Conservation (phyloP, 192 early-diverging fungal genomes). For the Polychytrium aggregatum region DNA sequence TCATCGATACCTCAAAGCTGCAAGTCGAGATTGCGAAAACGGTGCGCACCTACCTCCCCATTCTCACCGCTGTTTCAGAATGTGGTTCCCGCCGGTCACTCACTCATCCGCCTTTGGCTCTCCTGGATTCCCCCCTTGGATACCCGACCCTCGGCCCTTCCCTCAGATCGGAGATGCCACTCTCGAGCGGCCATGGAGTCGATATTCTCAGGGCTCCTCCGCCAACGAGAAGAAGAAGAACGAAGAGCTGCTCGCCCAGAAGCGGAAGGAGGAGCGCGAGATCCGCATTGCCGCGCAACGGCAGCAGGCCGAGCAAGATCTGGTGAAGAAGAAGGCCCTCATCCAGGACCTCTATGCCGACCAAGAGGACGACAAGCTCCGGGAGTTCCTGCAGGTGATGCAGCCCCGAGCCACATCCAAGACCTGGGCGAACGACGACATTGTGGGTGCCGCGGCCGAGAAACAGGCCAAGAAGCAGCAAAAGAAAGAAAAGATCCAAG, state of each 20-base stretch:
- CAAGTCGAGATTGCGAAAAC: conserved; percentile 78
- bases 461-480: conserved; percentile 9
- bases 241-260: conserved; percentile 8
- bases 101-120: too few relatives aligned
- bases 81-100: too few relatives aligned
- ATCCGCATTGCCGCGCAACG: conserved; percentile 8
- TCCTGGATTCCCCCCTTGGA: too few relatives aligned
- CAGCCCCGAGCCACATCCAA: conserved; percentile 58
- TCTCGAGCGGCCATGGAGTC: conserved; percentile 83
- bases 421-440: conserved; percentile 91
- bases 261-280: conserved; percentile 17
- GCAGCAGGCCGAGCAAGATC: conserved; percentile 18
- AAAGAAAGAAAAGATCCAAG: conserved; percentile 27
- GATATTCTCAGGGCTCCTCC: conserved; percentile 77
- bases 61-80: too few relatives aligned
- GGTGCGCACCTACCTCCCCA: conserved; percentile 32
- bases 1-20: conserved; percentile 83
- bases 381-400: conserved; percentile 84
- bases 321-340: conserved; percentile 37
- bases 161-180: conserved; percentile 62
- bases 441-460: conserved; percentile 13
- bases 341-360: conserved; percentile 32
- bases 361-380: conserved; percentile 68
- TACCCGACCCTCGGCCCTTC: too few relatives aligned
- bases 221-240: conserved; percentile 45